Base-by-base conservation (phyloP, 495 filamentous ascomycete species). In the Parathielavia hyrcaniae region DNA sequence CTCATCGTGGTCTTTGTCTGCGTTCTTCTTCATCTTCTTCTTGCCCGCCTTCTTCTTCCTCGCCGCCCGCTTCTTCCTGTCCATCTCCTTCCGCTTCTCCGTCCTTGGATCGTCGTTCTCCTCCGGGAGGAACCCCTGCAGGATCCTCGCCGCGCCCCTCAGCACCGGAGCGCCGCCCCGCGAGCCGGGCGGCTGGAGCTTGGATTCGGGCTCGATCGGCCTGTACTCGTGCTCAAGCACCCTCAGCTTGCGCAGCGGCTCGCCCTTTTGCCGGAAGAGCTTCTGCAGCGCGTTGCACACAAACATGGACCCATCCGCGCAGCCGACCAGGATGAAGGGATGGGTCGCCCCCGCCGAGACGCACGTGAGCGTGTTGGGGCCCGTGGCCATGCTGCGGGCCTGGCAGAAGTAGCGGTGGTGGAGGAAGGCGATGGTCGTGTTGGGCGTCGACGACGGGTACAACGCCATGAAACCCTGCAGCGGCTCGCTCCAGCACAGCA, bases 61-160 rank as follows among this genome's bases (percentile, higher is more conserved):
- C 62, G 83, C 81, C 44, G 81, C 51, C 23, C 56, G 52, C 60
- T 69, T 67, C 41, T 64, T 82, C 35, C 79, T 77, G 63, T 86
- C 83, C 40, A 84, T 76, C 63, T 81, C 81, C 73, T 85, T 88
- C 30, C 79, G 76, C 67, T 85, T 79, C 20, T 84, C 86, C 44
- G 72, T 75, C 64, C 81, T 80, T 58, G 83, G 83, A 67, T 90
- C 87, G 53, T 81, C 84, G 59, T 82, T 82, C 49, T 81, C 73
- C 79, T 79, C 75, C 0, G 73, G 71, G 7, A 67, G 48, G 46
- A 72, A 78, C 1, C 75, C 74, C 48, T 77, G 71, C 17, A 78
- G 54, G 32, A 79, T 69, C 22, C 75, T 59, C 11, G 68, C 67
- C 4, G 71, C 74, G 5, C 77, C 71, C 10, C 67, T 53, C 26